Evolutionary conservation across 352 stramenopile genomes (phyloP).

Genomic region (Pythium vanterpoolii): DNA sequence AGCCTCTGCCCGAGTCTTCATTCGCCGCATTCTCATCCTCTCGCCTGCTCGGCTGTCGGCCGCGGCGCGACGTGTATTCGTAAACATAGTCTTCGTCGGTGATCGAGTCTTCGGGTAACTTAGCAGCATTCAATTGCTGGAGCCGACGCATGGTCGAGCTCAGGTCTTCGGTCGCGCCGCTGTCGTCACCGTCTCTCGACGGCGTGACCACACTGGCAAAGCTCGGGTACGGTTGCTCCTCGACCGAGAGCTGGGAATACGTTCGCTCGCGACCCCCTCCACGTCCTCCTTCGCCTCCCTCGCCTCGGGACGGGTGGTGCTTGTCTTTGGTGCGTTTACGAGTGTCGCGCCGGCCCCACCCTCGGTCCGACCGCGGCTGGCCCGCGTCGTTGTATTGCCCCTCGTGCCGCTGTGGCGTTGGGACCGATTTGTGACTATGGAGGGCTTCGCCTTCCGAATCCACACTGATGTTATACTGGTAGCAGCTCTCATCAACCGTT

Average conservation of each 20-base stretch:
- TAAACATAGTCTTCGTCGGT: background rate
- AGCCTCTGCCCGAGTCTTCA: too few species aligned
- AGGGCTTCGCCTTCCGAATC: background rate
- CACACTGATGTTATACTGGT: background rate
- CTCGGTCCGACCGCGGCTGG: background rate
- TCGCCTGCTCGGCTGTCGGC: too few species aligned
- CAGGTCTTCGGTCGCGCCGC: background rate
- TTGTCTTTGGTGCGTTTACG: too few species aligned
- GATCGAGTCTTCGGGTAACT: background rate
- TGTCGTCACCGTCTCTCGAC: too few species aligned
- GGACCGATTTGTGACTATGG: too few species aligned
- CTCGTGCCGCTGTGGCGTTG: too few species aligned
- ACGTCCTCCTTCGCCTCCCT: too few species aligned
- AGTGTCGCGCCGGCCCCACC: too few species aligned
- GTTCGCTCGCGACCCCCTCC: slow-evolving; percentile 6
- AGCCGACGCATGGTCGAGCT: slow-evolving; percentile 16
- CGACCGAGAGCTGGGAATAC: slow-evolving; percentile 23
- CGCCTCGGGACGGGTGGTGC: too few species aligned
- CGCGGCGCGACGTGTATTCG: too few species aligned
- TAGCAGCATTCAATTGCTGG: slow-evolving; percentile 6
- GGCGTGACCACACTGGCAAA: too few species aligned
- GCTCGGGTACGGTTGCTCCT: background rate
- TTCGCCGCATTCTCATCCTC: background rate
- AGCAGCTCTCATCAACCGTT: background rate
- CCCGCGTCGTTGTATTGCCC: background rate